Evolutionary conservation across 2,329 filamentous ascomycete genomes (phyloP).

Genomic region (Colletotrichum sp.): DNA sequence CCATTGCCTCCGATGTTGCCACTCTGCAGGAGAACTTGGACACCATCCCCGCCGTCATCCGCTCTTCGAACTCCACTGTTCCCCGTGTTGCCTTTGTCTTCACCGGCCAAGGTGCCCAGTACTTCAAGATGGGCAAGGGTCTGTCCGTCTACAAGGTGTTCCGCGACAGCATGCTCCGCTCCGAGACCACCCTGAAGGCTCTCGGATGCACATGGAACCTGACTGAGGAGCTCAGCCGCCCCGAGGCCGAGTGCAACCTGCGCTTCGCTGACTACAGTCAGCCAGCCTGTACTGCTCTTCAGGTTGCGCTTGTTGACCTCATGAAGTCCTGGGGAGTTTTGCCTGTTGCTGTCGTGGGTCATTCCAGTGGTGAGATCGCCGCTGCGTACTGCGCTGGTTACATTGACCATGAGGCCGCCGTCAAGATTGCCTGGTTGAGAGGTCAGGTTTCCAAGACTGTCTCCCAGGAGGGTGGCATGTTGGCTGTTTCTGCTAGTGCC

Average conservation of each 20-base stretch:
- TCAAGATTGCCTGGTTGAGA: slow-evolving; percentile 28
- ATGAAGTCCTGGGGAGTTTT: slow-evolving; percentile 32
- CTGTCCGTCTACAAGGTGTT: slow-evolving; percentile 48
- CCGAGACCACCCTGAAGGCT: slow-evolving; percentile 23
- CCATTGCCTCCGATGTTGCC: slow-evolving; percentile 42
- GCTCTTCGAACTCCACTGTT: slow-evolving; percentile 29
- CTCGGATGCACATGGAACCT: slow-evolving; percentile 24
- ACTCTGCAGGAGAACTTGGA: not conserved
- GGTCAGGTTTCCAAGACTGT: slow-evolving; percentile 17
- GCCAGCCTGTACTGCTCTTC: slow-evolving; percentile 46
- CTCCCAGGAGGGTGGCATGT: slow-evolving; percentile 28
- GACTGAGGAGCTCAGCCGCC: slow-evolving; percentile 28
- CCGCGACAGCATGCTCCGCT: slow-evolving; percentile 30
- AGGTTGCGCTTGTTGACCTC: slow-evolving; percentile 44
- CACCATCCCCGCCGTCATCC: slow-evolving; percentile 28
- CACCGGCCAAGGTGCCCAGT: slow-evolving; percentile 48
- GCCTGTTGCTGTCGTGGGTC: slow-evolving; percentile 35
- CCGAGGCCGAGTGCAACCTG: slow-evolving; percentile 26
- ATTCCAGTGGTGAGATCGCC: slow-evolving; percentile 44
- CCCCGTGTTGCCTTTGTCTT: slow-evolving; percentile 45
- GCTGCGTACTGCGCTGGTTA: slow-evolving; percentile 47
- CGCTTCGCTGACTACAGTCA: slow-evolving; percentile 35
- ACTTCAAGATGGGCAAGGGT: slow-evolving; percentile 46
- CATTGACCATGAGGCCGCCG: slow-evolving; percentile 44
- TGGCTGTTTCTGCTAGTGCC: slow-evolving; percentile 58